A percentile compares a stretch with the other conserved stretches of the same genome.
phyloP scores from a whole-genome alignment of 179 eudicot species.

The Carnegiea gigantea region DNA sequence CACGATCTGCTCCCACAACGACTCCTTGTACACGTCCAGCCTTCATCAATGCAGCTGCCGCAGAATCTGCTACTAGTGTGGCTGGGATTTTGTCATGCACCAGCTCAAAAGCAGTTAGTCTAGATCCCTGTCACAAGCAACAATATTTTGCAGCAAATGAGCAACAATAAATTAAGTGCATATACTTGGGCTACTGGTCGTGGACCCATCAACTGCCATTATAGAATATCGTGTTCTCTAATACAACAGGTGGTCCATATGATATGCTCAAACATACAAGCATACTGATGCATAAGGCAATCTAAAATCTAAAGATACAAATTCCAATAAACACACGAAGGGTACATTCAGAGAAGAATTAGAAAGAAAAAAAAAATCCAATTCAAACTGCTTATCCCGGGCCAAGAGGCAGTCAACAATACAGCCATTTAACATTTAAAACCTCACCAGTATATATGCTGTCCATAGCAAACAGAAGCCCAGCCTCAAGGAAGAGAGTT shows the following conservation, averaged over 20 bases:
- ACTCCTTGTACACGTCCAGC: conserved; percentile 77
- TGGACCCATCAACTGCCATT: neutral
- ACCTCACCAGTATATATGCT: neutral
- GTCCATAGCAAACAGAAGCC: too few species aligned
- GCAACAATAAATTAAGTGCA: neutral
- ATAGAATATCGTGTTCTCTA: neutral
- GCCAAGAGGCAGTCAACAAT: neutral
- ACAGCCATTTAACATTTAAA: neutral
- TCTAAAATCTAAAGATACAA: neutral
- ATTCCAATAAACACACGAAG: neutral
- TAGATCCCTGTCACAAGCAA: conserved; percentile 68
- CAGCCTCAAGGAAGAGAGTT: neutral
- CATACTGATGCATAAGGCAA: neutral
- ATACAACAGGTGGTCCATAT: too few species aligned
- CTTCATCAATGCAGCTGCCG: conserved; percentile 93
- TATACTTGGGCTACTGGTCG: neutral
- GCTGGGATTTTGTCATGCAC: conserved; percentile 95
- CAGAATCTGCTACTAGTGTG: conserved; percentile 92
- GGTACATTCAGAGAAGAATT: neutral
- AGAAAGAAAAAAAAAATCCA: neutral
- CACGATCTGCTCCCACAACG: conserved; percentile 98
- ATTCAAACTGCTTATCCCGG: neutral
- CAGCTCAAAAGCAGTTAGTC: conserved; percentile 91
- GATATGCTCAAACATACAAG: neutral
- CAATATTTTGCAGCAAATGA: neutral